Evolutionary conservation across 1,284 basidiomycete genomes (phyloP).

Genomic region (Puccinia polysora): DNA sequence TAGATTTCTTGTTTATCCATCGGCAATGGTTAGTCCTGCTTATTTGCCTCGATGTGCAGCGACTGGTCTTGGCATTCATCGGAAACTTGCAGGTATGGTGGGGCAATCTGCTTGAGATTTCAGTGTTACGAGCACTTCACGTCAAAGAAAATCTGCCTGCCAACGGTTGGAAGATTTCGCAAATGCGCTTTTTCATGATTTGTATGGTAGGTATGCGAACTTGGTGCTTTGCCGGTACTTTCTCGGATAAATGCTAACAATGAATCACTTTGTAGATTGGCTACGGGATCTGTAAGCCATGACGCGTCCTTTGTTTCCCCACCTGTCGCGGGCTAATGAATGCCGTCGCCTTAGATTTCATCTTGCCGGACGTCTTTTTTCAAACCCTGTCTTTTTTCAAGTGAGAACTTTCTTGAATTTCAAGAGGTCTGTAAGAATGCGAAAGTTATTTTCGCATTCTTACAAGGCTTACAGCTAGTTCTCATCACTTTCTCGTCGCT

Average conservation of each 20-base stretch:
- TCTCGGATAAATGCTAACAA: not conserved
- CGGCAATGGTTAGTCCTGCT: constrained; percentile 27
- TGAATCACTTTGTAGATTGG: not conserved
- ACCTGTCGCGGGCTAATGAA: not conserved
- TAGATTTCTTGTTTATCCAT: constrained; percentile 40
- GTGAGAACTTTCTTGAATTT: constrained; percentile 1
- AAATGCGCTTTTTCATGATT: constrained; percentile 25
- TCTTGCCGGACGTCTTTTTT: constrained; percentile 39
- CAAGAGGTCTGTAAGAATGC: too few species aligned
- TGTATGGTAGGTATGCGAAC: constrained; percentile 17
- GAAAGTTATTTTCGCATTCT: too few species aligned
- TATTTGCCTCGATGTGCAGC: not conserved
- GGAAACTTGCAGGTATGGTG: constrained; percentile 32
- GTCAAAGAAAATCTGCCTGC: constrained; percentile 22
- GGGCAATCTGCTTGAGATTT: constrained; percentile 36
- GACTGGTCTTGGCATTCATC: not conserved
- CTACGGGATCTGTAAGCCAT: constrained; percentile 37
- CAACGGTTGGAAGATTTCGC: constrained; percentile 40
- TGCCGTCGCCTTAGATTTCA: constrained; percentile 18
- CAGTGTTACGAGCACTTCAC: constrained; percentile 34
- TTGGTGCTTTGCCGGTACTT: not conserved
- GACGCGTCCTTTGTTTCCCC: not conserved
- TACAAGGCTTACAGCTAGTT: too few species aligned
- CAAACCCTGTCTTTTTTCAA: constrained; percentile 40
- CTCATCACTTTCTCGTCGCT: too few species aligned